Base-by-base conservation (phyloP, 129 eudicot genomes). In the Escallonia herrerae region DNA sequence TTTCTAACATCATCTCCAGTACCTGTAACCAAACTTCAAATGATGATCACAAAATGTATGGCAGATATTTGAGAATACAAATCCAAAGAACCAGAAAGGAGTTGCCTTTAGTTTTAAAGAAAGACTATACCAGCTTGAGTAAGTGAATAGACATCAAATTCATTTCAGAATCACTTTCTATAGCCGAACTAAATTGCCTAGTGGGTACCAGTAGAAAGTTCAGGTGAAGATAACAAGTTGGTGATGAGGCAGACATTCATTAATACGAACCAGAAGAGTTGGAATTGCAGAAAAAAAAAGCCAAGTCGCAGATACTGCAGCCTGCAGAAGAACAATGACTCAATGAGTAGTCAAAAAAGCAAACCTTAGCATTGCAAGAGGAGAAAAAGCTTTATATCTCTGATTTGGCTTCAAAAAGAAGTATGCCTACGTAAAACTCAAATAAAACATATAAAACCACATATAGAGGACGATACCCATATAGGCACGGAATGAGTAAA, bases 271-370 rank as follows among this genome's bases (percentile, higher is more conserved):
- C 97, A 86, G 72, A 51, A 90, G 84, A 22, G 97, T 66, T 3
- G 97, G 97, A 52, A 90, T 90, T 44, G 95, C 86, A 40, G 91
- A 66, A 73, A 80, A 83, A 73, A 90, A 90, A 13, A 90, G 88
- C 95, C 90, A 79, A 43, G 90, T 83, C 63, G 91, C 86, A n/a
- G 95, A 90, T 52, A 83, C 59, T 43, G 91, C 94, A 56, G 84
- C 74, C 96, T 85, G 76, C 60, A 81, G 75, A 74, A 40, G 55
- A 74, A 42, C 43, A 50, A n/a, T 2, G 43, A 50, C 15, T 43
- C 7, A 4, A 37, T 11, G 6, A 49, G 14, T 62, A 65, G 13
- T 14, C 10, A 14, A 66, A 8, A 54, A 5, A 62, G 40, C 3
- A 55, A 70, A 22, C 6, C 9, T 45, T 5, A 5, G 9, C 6